A percentile compares a stretch with the other conserved stretches of the same genome.
phyloP scores from a whole-genome alignment of 495 filamentous ascomycete genomes.

The Choiromyces venosus region DNA sequence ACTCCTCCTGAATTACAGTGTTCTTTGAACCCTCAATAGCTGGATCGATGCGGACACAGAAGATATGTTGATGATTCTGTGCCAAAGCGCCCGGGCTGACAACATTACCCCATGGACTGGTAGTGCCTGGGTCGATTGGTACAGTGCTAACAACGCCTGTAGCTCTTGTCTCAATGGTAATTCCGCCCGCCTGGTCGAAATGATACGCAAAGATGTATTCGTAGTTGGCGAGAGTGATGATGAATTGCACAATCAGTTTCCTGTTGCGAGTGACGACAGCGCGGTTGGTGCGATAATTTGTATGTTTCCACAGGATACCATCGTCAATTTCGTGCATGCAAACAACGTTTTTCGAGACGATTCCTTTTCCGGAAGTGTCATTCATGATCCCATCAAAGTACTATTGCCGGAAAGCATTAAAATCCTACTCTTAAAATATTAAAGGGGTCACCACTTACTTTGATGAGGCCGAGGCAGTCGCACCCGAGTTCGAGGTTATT shows the following conservation, averaged over 20 bases:
- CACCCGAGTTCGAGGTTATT: constrained; percentile 64
- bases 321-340: constrained; percentile 66
- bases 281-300: constrained; percentile 58
- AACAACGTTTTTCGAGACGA: constrained; percentile 55
- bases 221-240: constrained; percentile 75
- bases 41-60: constrained; percentile 53
- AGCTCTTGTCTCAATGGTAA: constrained; percentile 50
- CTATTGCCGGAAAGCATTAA: constrained; percentile 39
- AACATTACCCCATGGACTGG: constrained; percentile 50
- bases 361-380: constrained; percentile 53
- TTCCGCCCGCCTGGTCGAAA: constrained; percentile 51
- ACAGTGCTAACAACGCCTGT: constrained; percentile 50
- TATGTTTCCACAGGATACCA: constrained; percentile 62
- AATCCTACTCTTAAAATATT: background rate
- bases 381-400: constrained; percentile 58
- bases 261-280: constrained; percentile 58
- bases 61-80: constrained; percentile 55
- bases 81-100: constrained; percentile 48
- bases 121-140: constrained; percentile 49
- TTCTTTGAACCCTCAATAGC: constrained; percentile 53
- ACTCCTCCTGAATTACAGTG: constrained; percentile 50
- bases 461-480: constrained; percentile 62
- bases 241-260: constrained; percentile 65
- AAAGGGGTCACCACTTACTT: constrained; percentile 26
- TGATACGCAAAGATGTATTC: constrained; percentile 61